phyloP scores from a whole-genome alignment of 169 alveolate genomes.

The Babesia microti region DNA sequence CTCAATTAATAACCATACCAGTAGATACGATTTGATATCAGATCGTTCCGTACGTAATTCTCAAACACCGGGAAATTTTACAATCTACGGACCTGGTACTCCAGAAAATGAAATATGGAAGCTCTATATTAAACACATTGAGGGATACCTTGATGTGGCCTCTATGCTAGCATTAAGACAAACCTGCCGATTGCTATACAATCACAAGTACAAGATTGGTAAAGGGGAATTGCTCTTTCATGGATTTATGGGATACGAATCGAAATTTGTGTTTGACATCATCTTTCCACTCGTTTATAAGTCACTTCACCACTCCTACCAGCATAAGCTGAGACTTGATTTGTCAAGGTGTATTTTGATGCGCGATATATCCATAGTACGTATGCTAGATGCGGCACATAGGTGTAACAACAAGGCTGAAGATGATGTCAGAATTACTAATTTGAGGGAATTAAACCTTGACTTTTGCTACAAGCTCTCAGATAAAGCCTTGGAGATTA shows the following conservation, averaged over 20 bases:
- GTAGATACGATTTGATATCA: background rate
- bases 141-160: constrained; percentile 57
- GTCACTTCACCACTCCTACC: constrained; percentile 38
- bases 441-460: constrained; percentile 54
- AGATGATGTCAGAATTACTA: constrained; percentile 48
- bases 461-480: constrained; percentile 73
- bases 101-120: constrained; percentile 49
- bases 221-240: constrained; percentile 46
- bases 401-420: constrained; percentile 33
- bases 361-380: constrained; percentile 65
- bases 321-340: constrained; percentile 51
- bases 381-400: constrained; percentile 52
- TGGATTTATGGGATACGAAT: constrained; percentile 56
- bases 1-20: background rate
- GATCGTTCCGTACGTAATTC: background rate
- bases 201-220: constrained; percentile 40
- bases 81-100: background rate
- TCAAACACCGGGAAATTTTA: too few species aligned
- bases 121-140: constrained; percentile 37
- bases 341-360: constrained; percentile 63
- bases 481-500: constrained; percentile 68
- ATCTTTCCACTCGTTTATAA: constrained; percentile 46
- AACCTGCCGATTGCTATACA: constrained; percentile 49
- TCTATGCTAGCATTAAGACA: constrained; percentile 52
- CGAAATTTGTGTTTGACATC: constrained; percentile 29